phyloP scores from a whole-genome alignment of 176 grass and related monocot genomes.

The Musa schizocarpa region DNA sequence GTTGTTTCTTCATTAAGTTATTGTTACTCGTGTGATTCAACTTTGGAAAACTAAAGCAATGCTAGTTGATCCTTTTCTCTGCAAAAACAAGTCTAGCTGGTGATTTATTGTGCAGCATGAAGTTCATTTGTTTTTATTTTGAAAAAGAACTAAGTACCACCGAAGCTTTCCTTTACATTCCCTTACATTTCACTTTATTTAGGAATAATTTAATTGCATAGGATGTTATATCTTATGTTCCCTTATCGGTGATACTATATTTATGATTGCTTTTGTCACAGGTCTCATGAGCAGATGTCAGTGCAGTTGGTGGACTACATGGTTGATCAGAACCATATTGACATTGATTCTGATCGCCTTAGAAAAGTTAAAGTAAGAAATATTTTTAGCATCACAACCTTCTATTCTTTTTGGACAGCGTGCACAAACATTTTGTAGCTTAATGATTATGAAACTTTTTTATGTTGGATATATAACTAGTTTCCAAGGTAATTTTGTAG shows the following conservation, averaged over 20 bases:
- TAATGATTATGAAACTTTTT: neutral
- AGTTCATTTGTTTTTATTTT: no score
- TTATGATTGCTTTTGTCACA: constrained; percentile 29
- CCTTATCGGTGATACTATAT: neutral
- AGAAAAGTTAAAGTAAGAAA: constrained; percentile 67
- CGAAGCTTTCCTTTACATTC: no score
- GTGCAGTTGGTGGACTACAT: constrained; percentile 60
- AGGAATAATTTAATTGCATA: neutral
- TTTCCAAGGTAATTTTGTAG: neutral
- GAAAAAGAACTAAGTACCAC: no score
- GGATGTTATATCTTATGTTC: neutral
- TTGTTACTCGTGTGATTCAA: no score
- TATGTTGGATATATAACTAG: neutral
- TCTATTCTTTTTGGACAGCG: no score
- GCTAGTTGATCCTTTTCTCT: no score
- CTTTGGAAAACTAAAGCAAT: no score
- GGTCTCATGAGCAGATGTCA: constrained; percentile 89
- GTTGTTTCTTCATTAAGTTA: no score
- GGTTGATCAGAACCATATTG: constrained; percentile 80
- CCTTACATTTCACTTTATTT: neutral
- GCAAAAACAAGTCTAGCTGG: no score
- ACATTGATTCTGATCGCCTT: constrained; percentile 62
- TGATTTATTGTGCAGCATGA: no score
- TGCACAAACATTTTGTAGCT: no score
- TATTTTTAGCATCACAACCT: neutral